These are phyloP conservation scores for Phascolomyces articulosus DNA, from an alignment of 371 early-diverging fungal genomes.

Conservation along the genomic window DNA sequence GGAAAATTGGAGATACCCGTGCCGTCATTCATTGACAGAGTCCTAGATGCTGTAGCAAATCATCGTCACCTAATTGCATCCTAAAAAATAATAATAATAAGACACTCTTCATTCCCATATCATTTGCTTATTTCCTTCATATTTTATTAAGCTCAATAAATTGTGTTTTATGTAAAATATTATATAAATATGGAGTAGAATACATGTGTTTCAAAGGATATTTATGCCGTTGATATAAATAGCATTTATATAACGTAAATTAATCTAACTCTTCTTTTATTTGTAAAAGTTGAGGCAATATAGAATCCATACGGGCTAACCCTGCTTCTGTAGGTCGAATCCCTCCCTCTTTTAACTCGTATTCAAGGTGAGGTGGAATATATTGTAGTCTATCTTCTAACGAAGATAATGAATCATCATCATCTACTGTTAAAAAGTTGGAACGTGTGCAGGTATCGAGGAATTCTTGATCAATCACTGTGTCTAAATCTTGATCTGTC, in stretches of 20 bases:
- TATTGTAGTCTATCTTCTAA: background rate
- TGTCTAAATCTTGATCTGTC: constrained; percentile 33
- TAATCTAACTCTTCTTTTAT: background rate
- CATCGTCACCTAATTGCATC: background rate
- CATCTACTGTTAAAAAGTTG: constrained; percentile 31
- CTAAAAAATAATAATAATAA: background rate
- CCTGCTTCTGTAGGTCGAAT: constrained; percentile 48
- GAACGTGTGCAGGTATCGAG: constrained; percentile 22
- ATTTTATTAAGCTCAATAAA: background rate
- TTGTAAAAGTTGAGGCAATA: constrained; percentile 26
- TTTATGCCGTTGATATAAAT: too few relatives aligned
- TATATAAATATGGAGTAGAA: too few relatives aligned
- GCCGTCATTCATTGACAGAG: constrained; percentile 26
- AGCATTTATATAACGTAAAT: too few relatives aligned
- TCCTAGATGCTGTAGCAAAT: background rate
- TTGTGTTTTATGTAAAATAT: too few relatives aligned
- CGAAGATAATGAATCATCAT: background rate
- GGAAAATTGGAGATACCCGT: constrained; percentile 31
- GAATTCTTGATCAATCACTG: constrained; percentile 28
- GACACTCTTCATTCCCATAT: background rate
- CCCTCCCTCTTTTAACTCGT: constrained; percentile 29
- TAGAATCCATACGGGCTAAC: constrained; percentile 40
- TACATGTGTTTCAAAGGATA: too few relatives aligned
- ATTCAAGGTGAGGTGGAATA: constrained; percentile 18
- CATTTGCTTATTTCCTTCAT: background rate